Conservation (phyloP, 192 early-diverging fungal species). For the Chytriomyces sp. region DNA sequence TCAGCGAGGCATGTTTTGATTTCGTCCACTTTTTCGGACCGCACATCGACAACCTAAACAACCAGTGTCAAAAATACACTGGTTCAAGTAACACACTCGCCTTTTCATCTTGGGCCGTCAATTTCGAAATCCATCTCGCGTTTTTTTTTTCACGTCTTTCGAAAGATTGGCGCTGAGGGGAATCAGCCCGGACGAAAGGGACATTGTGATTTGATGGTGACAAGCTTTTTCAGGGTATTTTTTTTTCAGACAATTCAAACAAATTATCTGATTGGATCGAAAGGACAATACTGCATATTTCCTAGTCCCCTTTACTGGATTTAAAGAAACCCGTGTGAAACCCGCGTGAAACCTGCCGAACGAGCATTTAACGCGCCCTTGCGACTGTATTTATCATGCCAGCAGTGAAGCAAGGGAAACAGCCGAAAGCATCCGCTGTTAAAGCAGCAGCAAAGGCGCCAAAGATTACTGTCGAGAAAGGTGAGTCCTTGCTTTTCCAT, state of each 20-base stretch:
- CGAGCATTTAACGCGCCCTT: not conserved
- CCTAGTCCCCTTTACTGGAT: not conserved
- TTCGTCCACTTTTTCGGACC: no score
- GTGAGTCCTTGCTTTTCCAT: no score
- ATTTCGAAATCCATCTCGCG: constrained; percentile 24
- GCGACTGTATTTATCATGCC: no score
- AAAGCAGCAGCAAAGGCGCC: no score
- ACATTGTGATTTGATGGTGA: constrained; percentile 19
- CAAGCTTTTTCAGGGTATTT: not conserved
- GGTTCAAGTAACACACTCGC: no score
- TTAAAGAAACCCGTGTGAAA: no score
- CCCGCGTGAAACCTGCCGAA: not conserved
- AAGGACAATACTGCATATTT: not conserved
- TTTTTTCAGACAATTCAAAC: not conserved
- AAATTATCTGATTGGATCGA: not conserved
- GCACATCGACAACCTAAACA: no score
- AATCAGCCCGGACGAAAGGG: constrained; percentile 19
- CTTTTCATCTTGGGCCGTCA: not conserved
- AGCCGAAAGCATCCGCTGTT: no score
- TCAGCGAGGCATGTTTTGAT: no score
- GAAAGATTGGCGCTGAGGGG: not conserved
- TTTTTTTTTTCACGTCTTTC: not conserved
- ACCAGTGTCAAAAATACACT: no score
- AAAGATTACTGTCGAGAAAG: not conserved
- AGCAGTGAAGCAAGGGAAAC: not conserved